These are phyloP conservation scores for Apiospora rasikravindrae DNA, from an alignment of 2,329 filamentous ascomycete species.

Conservation along the genomic window DNA sequence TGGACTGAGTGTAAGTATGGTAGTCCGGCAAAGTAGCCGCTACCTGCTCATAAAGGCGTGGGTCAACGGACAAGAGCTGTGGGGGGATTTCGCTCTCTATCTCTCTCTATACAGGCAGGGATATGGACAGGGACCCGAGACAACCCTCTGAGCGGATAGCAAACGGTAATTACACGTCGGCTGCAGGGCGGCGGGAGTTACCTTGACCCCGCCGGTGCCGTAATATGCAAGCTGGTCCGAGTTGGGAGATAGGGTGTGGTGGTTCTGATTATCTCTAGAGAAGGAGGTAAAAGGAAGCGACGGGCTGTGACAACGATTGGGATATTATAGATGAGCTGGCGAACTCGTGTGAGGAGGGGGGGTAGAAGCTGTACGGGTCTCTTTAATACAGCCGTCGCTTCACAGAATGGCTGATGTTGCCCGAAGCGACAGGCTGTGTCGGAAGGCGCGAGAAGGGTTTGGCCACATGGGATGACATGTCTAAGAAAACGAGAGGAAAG, in stretches of 20 bases:
- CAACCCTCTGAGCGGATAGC: slow-evolving; percentile 9
- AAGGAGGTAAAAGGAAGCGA: neutral
- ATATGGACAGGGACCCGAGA: slow-evolving; percentile 17
- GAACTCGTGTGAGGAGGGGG: neutral
- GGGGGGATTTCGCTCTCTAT: neutral
- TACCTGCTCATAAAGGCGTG: neutral
- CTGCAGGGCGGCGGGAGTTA: slow-evolving; percentile 13
- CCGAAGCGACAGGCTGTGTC: neutral
- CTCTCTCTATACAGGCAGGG: neutral
- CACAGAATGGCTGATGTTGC: neutral
- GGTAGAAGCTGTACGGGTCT: neutral
- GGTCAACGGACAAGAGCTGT: neutral
- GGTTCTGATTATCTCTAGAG: neutral
- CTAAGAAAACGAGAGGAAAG: slow-evolving; percentile 5
- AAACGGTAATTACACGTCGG: slow-evolving; percentile 1
- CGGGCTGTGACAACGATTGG: neutral
- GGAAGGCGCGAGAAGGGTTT: neutral
- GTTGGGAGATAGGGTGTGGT: neutral
- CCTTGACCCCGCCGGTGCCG: neutral
- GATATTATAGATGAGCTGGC: neutral
- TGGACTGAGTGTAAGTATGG: neutral
- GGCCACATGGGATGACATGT: slow-evolving; percentile 17
- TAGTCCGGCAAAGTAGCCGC: neutral
- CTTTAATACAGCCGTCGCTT: neutral
- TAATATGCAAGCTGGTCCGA: slow-evolving; percentile 1